Evolutionary conservation across 139 green algal species (phyloP).

Genomic region (Closterium sp.): DNA sequence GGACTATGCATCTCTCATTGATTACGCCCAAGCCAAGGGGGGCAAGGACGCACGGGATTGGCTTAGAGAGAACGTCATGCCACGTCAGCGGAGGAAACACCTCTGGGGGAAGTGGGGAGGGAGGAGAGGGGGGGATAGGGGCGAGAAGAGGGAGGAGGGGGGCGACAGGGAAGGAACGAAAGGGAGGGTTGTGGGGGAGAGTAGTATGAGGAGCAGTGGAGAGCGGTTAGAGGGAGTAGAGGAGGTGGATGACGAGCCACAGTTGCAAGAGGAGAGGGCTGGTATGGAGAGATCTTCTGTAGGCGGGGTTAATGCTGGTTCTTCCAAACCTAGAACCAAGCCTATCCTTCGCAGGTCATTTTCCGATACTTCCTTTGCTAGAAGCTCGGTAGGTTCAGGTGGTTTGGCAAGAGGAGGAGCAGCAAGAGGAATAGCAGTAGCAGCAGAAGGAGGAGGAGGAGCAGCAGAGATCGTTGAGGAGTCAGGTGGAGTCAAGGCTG

Average conservation of each 20-base stretch:
- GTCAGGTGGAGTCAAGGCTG: not conserved
- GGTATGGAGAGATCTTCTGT: not conserved
- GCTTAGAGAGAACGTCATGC: not conserved
- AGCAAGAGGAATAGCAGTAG: not conserved
- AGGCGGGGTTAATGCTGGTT: not conserved
- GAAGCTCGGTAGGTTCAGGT: not conserved
- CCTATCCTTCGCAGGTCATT: not conserved
- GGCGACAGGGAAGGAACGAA: not conserved
- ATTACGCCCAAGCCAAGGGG: not conserved
- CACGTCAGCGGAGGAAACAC: not conserved
- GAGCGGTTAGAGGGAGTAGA: not conserved
- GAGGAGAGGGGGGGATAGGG: not conserved
- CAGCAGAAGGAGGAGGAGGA: not conserved
- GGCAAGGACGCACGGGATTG: not conserved
- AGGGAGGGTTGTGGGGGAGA: not conserved
- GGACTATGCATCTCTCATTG: not conserved
- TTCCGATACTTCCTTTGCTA: not conserved
- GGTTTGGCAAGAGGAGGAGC: not conserved
- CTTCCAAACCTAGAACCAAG: not conserved
- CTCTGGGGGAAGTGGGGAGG: not conserved
- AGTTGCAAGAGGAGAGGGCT: too few species aligned
- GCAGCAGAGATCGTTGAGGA: not conserved
- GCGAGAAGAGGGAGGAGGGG: not conserved
- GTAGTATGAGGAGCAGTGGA: not conserved
- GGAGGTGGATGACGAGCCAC: not conserved